phyloP scores from a whole-genome alignment of 192 early-diverging fungal species.

The Ambispora gerdemannii region DNA sequence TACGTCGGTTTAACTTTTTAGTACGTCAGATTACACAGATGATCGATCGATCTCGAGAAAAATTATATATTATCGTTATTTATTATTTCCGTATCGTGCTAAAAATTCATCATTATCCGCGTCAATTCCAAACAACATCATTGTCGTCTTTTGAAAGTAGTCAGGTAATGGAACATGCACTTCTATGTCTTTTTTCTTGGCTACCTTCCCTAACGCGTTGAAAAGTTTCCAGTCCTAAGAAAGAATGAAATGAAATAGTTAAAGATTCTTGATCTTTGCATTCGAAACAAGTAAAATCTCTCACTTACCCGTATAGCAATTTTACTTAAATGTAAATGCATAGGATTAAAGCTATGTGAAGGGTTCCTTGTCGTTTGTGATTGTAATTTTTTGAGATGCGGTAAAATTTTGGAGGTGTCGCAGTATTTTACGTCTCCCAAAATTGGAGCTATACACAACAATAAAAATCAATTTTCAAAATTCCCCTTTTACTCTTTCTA shows the following conservation, averaged over 20 bases:
- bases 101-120: too few relatives aligned
- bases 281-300: background rate
- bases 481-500: background rate
- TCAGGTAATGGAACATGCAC: background rate
- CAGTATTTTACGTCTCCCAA: constrained; percentile 1
- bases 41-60: too few relatives aligned
- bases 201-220: background rate
- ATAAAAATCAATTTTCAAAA: background rate
- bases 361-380: background rate
- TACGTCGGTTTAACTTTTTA: too few relatives aligned
- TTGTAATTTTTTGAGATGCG: too few relatives aligned
- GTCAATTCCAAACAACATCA: background rate
- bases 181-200: background rate
- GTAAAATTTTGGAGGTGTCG: background rate
- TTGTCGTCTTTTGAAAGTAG: background rate
- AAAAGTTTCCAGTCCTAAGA: constrained; percentile 5
- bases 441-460: constrained; percentile 3
- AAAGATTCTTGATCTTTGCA: background rate
- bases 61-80: too few relatives aligned
- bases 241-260: background rate
- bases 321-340: constrained; percentile 12
- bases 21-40: too few relatives aligned
- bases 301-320: background rate
- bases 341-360: background rate
- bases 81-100: too few relatives aligned